Base-by-base conservation (phyloP, 805 yeast genomes). In the Yarrowia alimentaria region DNA sequence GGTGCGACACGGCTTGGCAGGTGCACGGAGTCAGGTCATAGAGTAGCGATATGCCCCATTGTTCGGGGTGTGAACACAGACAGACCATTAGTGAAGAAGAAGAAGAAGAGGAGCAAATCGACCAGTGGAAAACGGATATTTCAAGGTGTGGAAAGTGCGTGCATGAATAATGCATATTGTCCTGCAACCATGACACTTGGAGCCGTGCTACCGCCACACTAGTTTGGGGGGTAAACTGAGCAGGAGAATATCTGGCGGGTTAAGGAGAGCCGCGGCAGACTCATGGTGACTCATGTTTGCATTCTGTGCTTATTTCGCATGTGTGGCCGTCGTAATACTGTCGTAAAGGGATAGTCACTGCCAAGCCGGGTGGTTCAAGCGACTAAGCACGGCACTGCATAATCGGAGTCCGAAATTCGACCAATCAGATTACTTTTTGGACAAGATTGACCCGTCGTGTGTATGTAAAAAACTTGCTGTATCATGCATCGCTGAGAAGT, bases 11-110 rank as follows among this genome's bases (percentile, higher is more conserved):
- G 0, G 50, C 37, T 21, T 30, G 30, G 9, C 29, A 22, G 12
- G 50, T 43, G 37, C 50, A 43, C 18, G 50, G 50, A 16, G 50
- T 43, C 28, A 31, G 37, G 37, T 43, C 50, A 14, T 30, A 43
- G 14, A 30, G 30, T 10, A 31, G 28, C 5, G 37, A 30, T 12
- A 43, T 30, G 13, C 50, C 50, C 50, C 50, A 43, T 43, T 31
- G 14, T 22, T 43, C 50, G 37, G 26, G 35, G 22, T 43, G 50
- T 12, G 35, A 30, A 22, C 50, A 40, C 6, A 40, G 43, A 12
- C 43, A 29, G 9, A 37, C 43, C 43, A 37, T 37, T 24, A 21
- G 19, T 6, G 14, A 18, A 13, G 24, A 14, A 6, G 19, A 12
- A 19, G 22, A 37, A 24, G 17, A n/a, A 35, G 20, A 21, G 12